Evolutionary conservation across 2,329 filamentous ascomycete genomes (phyloP), one percentile per base, ranked within the genome.

Genomic region (Colletotrichum melonis): DNA sequence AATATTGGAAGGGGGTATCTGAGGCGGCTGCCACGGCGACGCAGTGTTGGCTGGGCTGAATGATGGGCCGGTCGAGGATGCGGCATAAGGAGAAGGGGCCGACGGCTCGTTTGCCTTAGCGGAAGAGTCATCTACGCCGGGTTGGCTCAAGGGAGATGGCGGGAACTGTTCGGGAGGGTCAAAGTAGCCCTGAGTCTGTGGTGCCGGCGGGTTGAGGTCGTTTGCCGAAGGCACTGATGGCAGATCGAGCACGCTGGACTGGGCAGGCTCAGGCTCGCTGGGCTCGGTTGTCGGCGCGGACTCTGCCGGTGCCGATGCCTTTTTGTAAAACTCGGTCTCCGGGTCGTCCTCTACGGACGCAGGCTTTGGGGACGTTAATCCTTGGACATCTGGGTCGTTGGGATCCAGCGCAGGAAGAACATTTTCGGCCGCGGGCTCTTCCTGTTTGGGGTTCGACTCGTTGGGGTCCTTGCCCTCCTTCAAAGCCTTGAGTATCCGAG

Each of bases 391-490:
- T 2, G 91, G 89, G 74, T 94, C 92, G 67, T 88, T 87, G 1
- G 89, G 88, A 77, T 92, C 90, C n/a, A 93, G 82, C 2, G 83
- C 79, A 56, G 86, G 84, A 19, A 84, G 79, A 55, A 82, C 80
- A 26, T 82, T 85, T 56, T 88, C 86, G 24, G 83, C 78, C 38
- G 85, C 83, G 9, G 85, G 82, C 68, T 90, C 86, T 66, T 92
- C 87, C 5, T 85, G 87, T 69, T 90, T 90, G 0, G 96, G 96
- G 79, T 98, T 98, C 8, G 94, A 93, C 68, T 93, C 91, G 82
- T 99, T 99, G 3, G 97, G 97, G 79, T 99, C 95, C 76, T 94
- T 92, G 67, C 95, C 95, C 54, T 95, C 94, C 79, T 95, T 97
- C 78, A 98, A 89, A 12, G 97, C 97, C 83, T 94, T 98, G 19